A percentile compares a stretch with the other conserved stretches of the same genome.
phyloP scores from a whole-genome alignment of 352 stramenopile genomes.

The Aphanomyces astaci region DNA sequence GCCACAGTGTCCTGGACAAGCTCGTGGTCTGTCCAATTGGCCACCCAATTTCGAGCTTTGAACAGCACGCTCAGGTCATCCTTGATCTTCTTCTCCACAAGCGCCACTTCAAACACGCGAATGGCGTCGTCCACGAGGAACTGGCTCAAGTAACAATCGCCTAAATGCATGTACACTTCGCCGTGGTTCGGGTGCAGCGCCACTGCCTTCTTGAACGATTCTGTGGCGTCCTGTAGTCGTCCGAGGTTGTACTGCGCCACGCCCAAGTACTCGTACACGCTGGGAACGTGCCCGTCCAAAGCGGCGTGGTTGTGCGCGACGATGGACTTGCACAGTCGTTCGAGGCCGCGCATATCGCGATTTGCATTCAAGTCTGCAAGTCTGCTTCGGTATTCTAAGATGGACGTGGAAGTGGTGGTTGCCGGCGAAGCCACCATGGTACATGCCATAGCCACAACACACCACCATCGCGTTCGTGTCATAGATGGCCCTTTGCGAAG shows the following conservation, averaged over 20 bases:
- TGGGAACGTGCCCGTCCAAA: conserved; percentile 28
- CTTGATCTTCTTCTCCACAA: conserved; percentile 34
- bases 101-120: conserved; percentile 38
- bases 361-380: conserved; percentile 25
- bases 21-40: conserved; percentile 53
- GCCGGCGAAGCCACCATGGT: not conserved
- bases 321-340: conserved; percentile 31
- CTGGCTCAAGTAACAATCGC: conserved; percentile 59
- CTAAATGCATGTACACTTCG: conserved; percentile 56
- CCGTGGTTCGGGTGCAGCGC: conserved; percentile 38
- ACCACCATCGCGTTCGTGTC: not conserved
- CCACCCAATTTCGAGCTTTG: conserved; percentile 63
- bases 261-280: conserved; percentile 58
- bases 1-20: conserved; percentile 35
- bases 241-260: conserved; percentile 63
- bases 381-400: not conserved
- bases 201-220: conserved; percentile 51
- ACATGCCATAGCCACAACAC: not conserved
- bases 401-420: not conserved
- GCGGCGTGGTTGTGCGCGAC: conserved; percentile 39
- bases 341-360: conserved; percentile 45
- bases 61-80: conserved; percentile 39
- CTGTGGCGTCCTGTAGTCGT: conserved; percentile 43
- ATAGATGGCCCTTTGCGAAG: not conserved
- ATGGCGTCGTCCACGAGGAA: conserved; percentile 38